A percentile compares a stretch with the other conserved stretches of the same genome.
Conservation (phyloP, 257 asterid genomes). For the Gentiana dahurica region DNA sequence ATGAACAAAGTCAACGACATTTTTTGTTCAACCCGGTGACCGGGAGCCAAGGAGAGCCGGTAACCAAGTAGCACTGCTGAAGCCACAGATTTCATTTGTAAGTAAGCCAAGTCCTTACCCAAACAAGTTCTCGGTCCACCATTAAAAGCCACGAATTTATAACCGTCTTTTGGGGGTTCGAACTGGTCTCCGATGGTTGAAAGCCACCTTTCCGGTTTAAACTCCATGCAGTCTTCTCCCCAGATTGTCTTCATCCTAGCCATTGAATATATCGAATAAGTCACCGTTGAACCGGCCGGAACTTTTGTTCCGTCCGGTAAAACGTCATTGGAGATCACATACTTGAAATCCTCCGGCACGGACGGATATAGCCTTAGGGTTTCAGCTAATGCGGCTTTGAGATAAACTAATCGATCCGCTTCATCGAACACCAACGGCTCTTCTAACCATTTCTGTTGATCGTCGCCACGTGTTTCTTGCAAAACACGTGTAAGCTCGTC, state of each 20-base stretch:
- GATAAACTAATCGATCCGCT: conserved; percentile 56
- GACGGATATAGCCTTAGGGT: conserved; percentile 77
- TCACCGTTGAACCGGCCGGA: conserved; percentile 77
- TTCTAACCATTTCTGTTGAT: conserved; percentile 40
- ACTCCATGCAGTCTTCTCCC: conserved; percentile 86
- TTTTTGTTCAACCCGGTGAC: conserved; percentile 81
- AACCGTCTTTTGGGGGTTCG: conserved; percentile 55
- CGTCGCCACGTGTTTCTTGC: conserved; percentile 37
- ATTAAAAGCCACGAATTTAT: conserved; percentile 63
- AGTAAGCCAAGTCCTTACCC: conserved; percentile 81
- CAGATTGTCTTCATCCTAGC: conserved; percentile 67
- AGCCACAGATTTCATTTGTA: conserved; percentile 85
- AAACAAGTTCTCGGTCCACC: conserved; percentile 82
- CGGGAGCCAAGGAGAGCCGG: conserved; percentile 48
- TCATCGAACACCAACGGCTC: conserved; percentile 73
- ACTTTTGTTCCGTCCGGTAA: conserved; percentile 59
- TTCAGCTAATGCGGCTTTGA: conserved; percentile 65
- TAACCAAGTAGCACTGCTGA: conserved; percentile 71
- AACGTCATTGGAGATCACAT: conserved; percentile 54
- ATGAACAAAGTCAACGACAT: conserved; percentile 73
- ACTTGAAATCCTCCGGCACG: conserved; percentile 73
- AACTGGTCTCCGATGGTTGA: conserved; percentile 44
- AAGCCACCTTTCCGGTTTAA: conserved; percentile 85
- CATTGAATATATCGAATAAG: conserved; percentile 69
- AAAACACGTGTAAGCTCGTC: conserved; percentile 34